Percentiles rank a stretch among this genome's conserved stretches.
Evolutionary conservation across 768 basidiomycete genomes (phyloP).

Genomic region (Naematelia encephala): DNA sequence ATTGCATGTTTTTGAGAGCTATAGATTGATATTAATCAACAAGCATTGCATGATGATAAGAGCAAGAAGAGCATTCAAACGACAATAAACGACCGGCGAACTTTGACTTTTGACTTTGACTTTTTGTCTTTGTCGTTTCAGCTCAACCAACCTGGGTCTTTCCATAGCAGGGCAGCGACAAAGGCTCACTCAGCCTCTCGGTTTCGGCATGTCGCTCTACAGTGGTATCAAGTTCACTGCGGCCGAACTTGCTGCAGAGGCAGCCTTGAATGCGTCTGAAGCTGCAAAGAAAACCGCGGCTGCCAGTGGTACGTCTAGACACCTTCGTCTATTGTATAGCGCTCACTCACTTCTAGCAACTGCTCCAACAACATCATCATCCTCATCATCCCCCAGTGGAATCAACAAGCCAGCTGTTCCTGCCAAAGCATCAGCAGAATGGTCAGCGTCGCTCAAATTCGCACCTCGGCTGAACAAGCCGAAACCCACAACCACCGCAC

Average conservation of each 20-base stretch:
- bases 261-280: slow-evolving; percentile 1
- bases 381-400: background rate
- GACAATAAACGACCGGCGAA: too few species aligned
- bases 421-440: slow-evolving; percentile 20
- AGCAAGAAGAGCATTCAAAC: too few species aligned
- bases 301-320: slow-evolving; percentile 1
- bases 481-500: slow-evolving; percentile 16
- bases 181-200: too few species aligned
- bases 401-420: background rate
- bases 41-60: too few species aligned
- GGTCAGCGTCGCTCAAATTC: slow-evolving; percentile 45
- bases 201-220: slow-evolving; percentile 38
- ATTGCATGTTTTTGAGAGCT: slow-evolving; percentile 3
- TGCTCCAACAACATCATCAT: background rate
- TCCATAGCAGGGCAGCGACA: too few species aligned
- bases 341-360: background rate
- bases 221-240: slow-evolving; percentile 43
- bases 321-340: background rate
- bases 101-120: too few species aligned
- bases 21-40: too few species aligned
- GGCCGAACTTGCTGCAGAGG: slow-evolving; percentile 7
- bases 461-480: slow-evolving; percentile 42
- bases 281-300: background rate
- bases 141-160: too few species aligned
- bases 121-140: too few species aligned